Percentiles rank a stretch among this genome's conserved stretches.
Conservation (phyloP, 257 asterid genomes). For the Solanum infundibuliforme region DNA sequence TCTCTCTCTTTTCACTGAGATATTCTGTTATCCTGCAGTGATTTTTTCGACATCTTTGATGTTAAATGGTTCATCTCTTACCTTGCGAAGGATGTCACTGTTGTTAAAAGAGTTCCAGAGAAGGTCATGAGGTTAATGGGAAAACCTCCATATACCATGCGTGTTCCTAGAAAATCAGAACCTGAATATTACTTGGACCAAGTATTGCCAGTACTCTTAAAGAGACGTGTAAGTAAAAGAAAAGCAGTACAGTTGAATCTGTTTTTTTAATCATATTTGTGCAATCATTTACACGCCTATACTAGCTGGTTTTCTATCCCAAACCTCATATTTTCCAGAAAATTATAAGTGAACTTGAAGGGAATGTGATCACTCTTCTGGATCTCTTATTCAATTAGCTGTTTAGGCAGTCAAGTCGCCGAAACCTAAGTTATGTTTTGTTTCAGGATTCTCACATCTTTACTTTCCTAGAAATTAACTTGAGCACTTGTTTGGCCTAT, state of each 20-base stretch:
- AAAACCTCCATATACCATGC: slow-evolving; percentile 98
- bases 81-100: slow-evolving; percentile 81
- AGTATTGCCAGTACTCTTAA: slow-evolving; percentile 82
- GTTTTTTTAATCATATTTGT: not conserved
- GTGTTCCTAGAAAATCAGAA: slow-evolving; percentile 95
- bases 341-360: not conserved
- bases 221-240: slow-evolving; percentile 72
- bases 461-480: not conserved
- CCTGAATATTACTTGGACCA: slow-evolving; percentile 93
- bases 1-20: not conserved
- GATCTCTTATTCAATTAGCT: not conserved
- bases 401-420: not conserved
- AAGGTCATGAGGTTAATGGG: slow-evolving; percentile 95
- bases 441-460: not conserved
- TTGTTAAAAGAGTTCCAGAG: slow-evolving; percentile 89
- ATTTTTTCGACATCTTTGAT: slow-evolving; percentile 76
- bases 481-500: not conserved
- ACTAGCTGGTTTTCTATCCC: not conserved
- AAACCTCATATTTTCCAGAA: not conserved
- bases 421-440: not conserved
- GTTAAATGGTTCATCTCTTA: slow-evolving; percentile 92
- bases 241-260: not conserved
- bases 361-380: not conserved
- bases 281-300: not conserved
- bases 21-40: slow-evolving; percentile 47